Conservation (phyloP, 2,329 filamentous ascomycete genomes). For the Cercospora zeina region DNA sequence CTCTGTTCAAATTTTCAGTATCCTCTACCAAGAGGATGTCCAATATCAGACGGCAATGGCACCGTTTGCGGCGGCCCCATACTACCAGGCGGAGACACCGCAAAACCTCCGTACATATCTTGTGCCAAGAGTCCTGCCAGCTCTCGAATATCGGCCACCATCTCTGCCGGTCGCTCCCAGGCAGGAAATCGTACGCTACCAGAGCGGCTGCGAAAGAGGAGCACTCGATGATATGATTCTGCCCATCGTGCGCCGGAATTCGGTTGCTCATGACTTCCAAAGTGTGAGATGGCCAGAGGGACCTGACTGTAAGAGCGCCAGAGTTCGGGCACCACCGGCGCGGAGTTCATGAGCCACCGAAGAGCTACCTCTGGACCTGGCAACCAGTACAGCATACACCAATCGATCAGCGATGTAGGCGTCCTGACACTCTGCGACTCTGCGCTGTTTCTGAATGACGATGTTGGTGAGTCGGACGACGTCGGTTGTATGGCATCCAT, state of each 20-base stretch:
- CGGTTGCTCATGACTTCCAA: conserved; percentile 29
- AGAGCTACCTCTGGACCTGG: conserved; percentile 64
- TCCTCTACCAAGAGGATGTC: background rate
- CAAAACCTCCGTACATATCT: conserved; percentile 11
- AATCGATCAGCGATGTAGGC: conserved; percentile 57
- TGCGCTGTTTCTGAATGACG: conserved; percentile 2
- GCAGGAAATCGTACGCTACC: conserved; percentile 39
- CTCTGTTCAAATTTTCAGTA: background rate
- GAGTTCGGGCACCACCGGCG: conserved; percentile 26
- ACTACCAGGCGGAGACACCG: background rate
- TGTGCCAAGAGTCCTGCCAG: conserved; percentile 34
- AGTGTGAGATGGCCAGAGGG: conserved; percentile 47
- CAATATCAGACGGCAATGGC: background rate
- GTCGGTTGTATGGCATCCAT: conserved; percentile 39
- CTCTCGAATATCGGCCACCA: conserved; percentile 47
- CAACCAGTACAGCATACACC: conserved; percentile 65
- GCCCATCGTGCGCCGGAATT: conserved; percentile 42
- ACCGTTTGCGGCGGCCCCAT: conserved; percentile 11
- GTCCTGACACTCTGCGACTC: conserved; percentile 35
- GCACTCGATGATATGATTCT: conserved; percentile 42
- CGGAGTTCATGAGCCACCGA: conserved; percentile 51
- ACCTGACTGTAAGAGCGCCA: conserved; percentile 38
- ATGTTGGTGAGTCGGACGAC: background rate
- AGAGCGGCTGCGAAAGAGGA: conserved; percentile 42
- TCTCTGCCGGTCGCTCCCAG: conserved; percentile 45